These are phyloP conservation scores for Acanthamoeba rhysodes DNA, from an alignment of 208 protist species.

Conservation along the genomic window DNA sequence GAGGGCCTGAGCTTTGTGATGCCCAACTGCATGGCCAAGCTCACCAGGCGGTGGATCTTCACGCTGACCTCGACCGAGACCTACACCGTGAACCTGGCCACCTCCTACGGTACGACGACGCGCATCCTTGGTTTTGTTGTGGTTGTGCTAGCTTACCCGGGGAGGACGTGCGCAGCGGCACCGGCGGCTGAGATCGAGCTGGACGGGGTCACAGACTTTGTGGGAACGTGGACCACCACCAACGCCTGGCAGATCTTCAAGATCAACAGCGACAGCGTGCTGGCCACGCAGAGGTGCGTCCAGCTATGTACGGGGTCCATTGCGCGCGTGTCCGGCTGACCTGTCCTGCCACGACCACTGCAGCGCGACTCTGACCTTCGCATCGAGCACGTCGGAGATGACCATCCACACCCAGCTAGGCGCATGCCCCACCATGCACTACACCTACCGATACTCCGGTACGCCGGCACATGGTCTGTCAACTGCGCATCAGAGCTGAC, in stretches of 20 bases:
- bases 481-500: too few relatives aligned
- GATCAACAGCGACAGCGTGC: not conserved
- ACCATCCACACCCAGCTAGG: not conserved
- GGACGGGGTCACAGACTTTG: not conserved
- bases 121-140: not conserved
- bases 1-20: not conserved
- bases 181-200: not conserved
- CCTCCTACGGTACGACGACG: not conserved
- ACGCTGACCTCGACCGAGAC: not conserved
- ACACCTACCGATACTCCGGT: not conserved
- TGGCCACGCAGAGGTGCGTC: not conserved
- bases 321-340: too few relatives aligned
- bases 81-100: not conserved
- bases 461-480: too few relatives aligned
- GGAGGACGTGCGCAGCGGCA: not conserved
- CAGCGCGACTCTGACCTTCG: not conserved
- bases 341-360: not conserved
- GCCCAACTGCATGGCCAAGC: conserved; percentile 34
- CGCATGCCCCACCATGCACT: conserved; percentile 4
- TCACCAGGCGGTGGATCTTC: not conserved
- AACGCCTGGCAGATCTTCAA: not conserved
- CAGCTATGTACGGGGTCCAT: not conserved
- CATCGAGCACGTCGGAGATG: not conserved
- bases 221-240: not conserved
- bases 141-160: too few relatives aligned